Base-by-base conservation (phyloP, 2,329 filamentous ascomycete genomes). In the Fusarium incarnatum region DNA sequence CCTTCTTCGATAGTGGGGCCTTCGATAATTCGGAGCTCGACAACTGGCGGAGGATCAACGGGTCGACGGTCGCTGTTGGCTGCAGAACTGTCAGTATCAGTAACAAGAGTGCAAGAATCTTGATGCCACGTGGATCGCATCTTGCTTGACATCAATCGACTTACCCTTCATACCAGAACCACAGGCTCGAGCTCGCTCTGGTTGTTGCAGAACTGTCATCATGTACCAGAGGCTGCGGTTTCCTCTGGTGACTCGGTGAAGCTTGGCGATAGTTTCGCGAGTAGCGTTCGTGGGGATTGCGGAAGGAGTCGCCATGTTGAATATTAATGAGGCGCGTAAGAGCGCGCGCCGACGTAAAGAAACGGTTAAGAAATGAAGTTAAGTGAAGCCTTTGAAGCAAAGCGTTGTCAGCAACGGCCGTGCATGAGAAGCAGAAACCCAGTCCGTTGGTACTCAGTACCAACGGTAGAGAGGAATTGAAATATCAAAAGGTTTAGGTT, bases 91-190 rank as follows among this genome's bases (percentile, higher is more conserved):
- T 74, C 73, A 74, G 69, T 67, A 68, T 28, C 8, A 4, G 6
- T 12, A 37, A 37, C 5, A 37, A 37, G 10, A 37, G 34, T 37
- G 34, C 34, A 37, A 37, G 18, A 37, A 12, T n/a, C 10, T 37
- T 12, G 18, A 37, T 37, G 18, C 18, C 34, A 37, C 6, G 34
- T n/a, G 34, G 18, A 12, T 37, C 25, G 44, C 9, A 41, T 50
- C 50, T 15, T 54, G 37, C n/a, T 30, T 32, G 40, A 7, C 8
- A 13, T 40, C 20, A 60, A 44, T 42, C 34, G 42, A 74, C 91
- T 81, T 86, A 97, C 94, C 97, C 83, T 98, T 98, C 56, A 94
- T 94, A 64, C 96, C 96, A 58, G 94, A 94, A 76, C 96, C 96
- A 80, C 96, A 99, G 58, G 96, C 96, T 84, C 96, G 89, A 52